A percentile compares a stretch with the other conserved stretches of the same genome.
These are phyloP conservation scores for Ceratorhiza oryzae-sativae DNA, from an alignment of 1,284 basidiomycete species.

Conservation along the genomic window DNA sequence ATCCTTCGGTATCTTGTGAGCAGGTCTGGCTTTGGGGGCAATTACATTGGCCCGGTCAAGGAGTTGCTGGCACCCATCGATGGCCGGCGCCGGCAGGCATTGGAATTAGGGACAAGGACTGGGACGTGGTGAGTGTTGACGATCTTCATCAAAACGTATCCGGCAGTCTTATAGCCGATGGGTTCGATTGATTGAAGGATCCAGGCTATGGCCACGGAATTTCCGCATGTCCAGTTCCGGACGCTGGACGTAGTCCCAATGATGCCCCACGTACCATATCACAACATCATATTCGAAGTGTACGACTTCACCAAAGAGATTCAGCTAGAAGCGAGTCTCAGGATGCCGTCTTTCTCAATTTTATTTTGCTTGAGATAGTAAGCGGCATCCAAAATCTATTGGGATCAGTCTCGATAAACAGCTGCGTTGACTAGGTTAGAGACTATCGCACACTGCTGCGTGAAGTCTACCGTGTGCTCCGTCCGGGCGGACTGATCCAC, in stretches of 20 bases:
- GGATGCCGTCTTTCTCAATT: not conserved
- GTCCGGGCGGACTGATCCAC: not conserved
- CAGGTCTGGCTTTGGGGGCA: not conserved
- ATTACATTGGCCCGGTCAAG: slow-evolving; percentile 9
- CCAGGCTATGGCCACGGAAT: slow-evolving; percentile 7
- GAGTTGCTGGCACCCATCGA: not conserved
- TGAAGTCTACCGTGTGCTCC: slow-evolving; percentile 1
- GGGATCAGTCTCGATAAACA: not conserved
- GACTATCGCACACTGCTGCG: not conserved
- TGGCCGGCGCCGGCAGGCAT: not conserved
- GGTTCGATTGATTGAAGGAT: not conserved
- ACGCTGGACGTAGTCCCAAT: not conserved
- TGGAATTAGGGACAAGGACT: not conserved
- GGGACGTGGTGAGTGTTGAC: not conserved
- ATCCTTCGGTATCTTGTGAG: not conserved
- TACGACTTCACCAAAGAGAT: slow-evolving; percentile 1
- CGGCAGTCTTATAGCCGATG: not conserved
- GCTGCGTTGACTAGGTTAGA: not conserved
- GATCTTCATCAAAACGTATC: not conserved
- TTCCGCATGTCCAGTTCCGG: not conserved
- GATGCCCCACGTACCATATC: not conserved
- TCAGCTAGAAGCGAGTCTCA: not conserved
- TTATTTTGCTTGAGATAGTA: not conserved
- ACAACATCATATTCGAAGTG: slow-evolving; percentile 16
- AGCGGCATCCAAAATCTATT: not conserved